Percentiles rank a stretch among this genome's conserved stretches.
Evolutionary conservation across 2,329 filamentous ascomycete genomes (phyloP).

Genomic region (Thielaviopsis musarum): DNA sequence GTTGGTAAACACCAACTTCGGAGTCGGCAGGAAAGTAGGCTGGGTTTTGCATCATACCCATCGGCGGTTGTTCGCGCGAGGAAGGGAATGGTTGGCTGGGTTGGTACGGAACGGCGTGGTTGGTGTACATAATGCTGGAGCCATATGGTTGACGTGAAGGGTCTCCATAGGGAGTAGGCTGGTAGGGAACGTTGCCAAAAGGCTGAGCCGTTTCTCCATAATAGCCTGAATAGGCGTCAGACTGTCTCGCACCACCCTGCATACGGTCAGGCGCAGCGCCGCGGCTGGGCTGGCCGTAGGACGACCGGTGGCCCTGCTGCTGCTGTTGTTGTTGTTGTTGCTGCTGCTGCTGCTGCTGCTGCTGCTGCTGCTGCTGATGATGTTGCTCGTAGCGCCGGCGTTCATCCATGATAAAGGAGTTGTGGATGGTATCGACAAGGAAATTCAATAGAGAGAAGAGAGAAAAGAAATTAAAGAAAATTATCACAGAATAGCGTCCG

Average conservation of each 20-base stretch:
- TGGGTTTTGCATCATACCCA: too few relatives aligned
- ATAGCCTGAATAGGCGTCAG: not conserved
- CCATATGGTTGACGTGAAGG: not conserved
- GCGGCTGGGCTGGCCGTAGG: not conserved
- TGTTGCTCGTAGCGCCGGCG: too few relatives aligned
- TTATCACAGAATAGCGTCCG: too few relatives aligned
- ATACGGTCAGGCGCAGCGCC: not conserved
- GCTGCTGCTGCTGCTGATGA: not conserved
- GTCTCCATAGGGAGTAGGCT: not conserved
- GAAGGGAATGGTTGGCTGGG: too few relatives aligned
- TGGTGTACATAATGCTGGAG: not conserved
- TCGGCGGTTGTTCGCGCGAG: too few relatives aligned
- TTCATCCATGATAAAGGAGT: too few relatives aligned
- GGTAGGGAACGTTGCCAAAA: slow-evolving; percentile 1
- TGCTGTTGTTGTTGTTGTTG: not conserved
- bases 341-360: not conserved
- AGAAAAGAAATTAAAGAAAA: too few relatives aligned
- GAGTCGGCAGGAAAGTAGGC: too few relatives aligned
- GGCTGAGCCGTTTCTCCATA: not conserved
- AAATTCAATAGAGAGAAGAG: too few relatives aligned
- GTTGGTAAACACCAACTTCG: too few relatives aligned
- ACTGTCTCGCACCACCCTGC: not conserved
- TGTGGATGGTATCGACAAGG: too few relatives aligned
- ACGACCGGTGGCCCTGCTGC: not conserved
- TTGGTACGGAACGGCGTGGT: too few relatives aligned